phyloP scores from a whole-genome alignment of 805 yeast genomes.

The Lipomyces spencermartinsiae region DNA sequence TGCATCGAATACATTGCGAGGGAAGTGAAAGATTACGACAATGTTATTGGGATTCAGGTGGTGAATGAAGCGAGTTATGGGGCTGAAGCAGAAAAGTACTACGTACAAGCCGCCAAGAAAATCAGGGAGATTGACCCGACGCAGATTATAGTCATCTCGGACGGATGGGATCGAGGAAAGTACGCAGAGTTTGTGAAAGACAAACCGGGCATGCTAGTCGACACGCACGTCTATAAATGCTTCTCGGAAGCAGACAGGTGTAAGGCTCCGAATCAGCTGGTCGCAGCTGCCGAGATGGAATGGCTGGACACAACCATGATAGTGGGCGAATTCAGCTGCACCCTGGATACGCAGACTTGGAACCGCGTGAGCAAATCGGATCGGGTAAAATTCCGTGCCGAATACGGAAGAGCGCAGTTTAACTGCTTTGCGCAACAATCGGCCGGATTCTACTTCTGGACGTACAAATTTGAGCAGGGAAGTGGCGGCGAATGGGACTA shows the following conservation, averaged over 20 bases:
- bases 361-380: conserved; percentile 52
- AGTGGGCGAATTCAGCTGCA: conserved; percentile 92
- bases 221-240: conserved; percentile 85
- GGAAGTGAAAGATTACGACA: conserved; percentile 64
- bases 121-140: conserved; percentile 62
- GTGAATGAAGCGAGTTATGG: conserved; percentile 82
- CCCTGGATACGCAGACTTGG: conserved; percentile 81
- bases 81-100: conserved; percentile 62
- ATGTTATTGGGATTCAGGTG: conserved; percentile 81
- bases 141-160: conserved; percentile 82
- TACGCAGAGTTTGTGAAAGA: conserved; percentile 71
- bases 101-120: conserved; percentile 64
- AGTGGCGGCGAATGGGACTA: conserved; percentile 98
- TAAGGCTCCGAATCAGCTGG: conserved; percentile 69
- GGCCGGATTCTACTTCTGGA: conserved; percentile 88
- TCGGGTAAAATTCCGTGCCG: conserved; percentile 61
- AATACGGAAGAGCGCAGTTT: conserved; percentile 66
- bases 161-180: conserved; percentile 90
- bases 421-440: conserved; percentile 31
- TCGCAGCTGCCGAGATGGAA: conserved; percentile 59
- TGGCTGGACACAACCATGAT: conserved; percentile 65
- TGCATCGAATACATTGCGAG: conserved; percentile 65
- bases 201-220: conserved; percentile 72
- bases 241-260: conserved; percentile 75
- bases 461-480: conserved; percentile 83